A percentile compares a stretch with the other conserved stretches of the same genome.
Evolutionary conservation across 2,329 filamentous ascomycete genomes (phyloP).

Genomic region (Fusarium nematophilum): DNA sequence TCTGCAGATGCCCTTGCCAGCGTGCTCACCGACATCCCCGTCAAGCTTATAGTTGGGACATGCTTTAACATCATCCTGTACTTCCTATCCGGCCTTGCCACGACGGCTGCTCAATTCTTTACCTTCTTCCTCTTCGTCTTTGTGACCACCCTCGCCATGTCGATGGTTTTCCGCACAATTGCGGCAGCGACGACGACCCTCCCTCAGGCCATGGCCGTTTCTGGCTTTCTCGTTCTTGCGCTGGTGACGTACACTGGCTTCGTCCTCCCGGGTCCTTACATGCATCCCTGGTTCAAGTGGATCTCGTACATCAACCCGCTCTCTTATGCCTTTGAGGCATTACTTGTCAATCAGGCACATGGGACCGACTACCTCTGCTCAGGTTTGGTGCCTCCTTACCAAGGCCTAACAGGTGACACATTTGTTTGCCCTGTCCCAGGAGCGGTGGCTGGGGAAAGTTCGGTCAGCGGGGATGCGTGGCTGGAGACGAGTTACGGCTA

Average conservation of each 20-base stretch:
- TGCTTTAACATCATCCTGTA: neutral
- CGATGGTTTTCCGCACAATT: constrained; percentile 74
- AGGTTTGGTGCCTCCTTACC: constrained; percentile 58
- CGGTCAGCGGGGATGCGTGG: constrained; percentile 67
- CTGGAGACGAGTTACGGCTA: constrained; percentile 64
- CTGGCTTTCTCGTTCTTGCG: constrained; percentile 65
- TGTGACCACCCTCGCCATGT: constrained; percentile 66
- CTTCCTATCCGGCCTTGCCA: neutral
- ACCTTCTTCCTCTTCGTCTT: constrained; percentile 4
- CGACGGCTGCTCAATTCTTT: neutral
- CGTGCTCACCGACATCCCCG: neutral
- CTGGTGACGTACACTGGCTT: constrained; percentile 48
- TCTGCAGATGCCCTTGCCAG: neutral
- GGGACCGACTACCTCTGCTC: constrained; percentile 12
- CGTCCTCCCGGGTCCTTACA: constrained; percentile 55
- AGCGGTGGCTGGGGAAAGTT: constrained; percentile 59
- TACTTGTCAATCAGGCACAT: constrained; percentile 28
- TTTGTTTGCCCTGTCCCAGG: constrained; percentile 63
- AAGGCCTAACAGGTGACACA: constrained; percentile 51
- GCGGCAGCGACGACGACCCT: constrained; percentile 74
- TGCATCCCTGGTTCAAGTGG: constrained; percentile 66
- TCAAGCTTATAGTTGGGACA: neutral
- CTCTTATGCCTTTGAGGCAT: constrained; percentile 58
- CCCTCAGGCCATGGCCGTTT: constrained; percentile 63
- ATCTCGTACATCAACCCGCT: constrained; percentile 72